Conservation (phyloP, 2,329 filamentous ascomycete species). For the Curvularia lunata region DNA sequence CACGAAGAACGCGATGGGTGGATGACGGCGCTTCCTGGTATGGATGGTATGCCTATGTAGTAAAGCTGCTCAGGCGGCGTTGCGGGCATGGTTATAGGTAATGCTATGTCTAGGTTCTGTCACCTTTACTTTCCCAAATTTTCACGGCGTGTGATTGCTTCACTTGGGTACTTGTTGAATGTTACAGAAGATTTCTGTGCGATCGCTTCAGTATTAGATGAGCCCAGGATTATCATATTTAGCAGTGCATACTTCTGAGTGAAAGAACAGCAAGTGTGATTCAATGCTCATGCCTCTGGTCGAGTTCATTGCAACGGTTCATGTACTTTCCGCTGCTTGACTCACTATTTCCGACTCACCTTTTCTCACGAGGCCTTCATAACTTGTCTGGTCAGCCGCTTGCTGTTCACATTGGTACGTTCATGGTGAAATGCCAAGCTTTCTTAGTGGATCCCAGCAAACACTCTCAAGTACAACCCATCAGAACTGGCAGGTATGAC, state of each 20-base stretch:
- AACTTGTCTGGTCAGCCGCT: background rate
- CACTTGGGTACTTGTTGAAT: background rate
- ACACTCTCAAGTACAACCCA: background rate
- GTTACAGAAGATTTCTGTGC: background rate
- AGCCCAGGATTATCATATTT: background rate
- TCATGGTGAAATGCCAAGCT: background rate
- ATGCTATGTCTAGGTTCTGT: background rate
- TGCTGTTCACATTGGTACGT: background rate
- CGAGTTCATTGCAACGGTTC: background rate
- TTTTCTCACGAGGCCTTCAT: background rate
- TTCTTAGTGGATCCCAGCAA: background rate
- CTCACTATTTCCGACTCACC: background rate
- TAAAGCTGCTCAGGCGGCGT: background rate
- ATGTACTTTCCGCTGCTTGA: background rate
- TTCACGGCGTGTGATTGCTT: background rate
- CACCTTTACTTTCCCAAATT: background rate
- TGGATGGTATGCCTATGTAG: conserved; percentile 21
- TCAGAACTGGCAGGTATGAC: no score
- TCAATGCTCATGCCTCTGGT: background rate
- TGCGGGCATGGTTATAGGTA: background rate
- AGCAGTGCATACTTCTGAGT: background rate
- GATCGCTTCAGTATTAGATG: background rate
- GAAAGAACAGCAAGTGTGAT: background rate
- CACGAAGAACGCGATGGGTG: conserved; percentile 35
- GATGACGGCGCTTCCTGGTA: conserved; percentile 28